phyloP scores from a whole-genome alignment of 805 yeast genomes.

The Monosporozyma unispora region DNA sequence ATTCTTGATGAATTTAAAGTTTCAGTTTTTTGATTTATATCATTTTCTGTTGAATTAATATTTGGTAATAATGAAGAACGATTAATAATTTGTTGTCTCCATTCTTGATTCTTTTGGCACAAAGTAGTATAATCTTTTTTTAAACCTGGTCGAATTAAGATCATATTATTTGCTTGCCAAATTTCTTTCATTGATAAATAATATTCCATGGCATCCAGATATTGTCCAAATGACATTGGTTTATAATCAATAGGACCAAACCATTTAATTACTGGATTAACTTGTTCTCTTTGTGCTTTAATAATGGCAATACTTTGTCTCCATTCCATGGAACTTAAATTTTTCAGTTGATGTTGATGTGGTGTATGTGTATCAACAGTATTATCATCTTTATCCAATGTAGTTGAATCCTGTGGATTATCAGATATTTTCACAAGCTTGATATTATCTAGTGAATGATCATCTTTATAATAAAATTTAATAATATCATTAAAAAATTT shows the following conservation, averaged over 20 bases:
- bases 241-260: constrained; percentile 52
- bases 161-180: neutral
- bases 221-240: constrained; percentile 41
- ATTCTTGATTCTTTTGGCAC: constrained; percentile 12
- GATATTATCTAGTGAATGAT: constrained; percentile 22
- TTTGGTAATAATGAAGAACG: constrained; percentile 4
- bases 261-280: constrained; percentile 45
- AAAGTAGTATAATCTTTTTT: constrained; percentile 10
- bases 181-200: constrained; percentile 24
- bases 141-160: neutral
- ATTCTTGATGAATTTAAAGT: neutral
- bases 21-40: neutral
- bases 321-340: constrained; percentile 24
- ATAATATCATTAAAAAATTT: constrained; percentile 30
- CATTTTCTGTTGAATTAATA: neutral
- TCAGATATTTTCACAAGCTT: constrained; percentile 20
- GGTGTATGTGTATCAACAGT: constrained; percentile 13
- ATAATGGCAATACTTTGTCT: constrained; percentile 31
- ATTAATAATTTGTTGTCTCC: constrained; percentile 10
- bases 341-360: constrained; percentile 5
- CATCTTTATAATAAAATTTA: constrained; percentile 27
- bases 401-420: neutral
- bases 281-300: constrained; percentile 40
- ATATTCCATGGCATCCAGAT: constrained; percentile 26
- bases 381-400: constrained; percentile 18